Conservation (phyloP, 345 rosid species). For the Eucalyptus pauciflora region DNA sequence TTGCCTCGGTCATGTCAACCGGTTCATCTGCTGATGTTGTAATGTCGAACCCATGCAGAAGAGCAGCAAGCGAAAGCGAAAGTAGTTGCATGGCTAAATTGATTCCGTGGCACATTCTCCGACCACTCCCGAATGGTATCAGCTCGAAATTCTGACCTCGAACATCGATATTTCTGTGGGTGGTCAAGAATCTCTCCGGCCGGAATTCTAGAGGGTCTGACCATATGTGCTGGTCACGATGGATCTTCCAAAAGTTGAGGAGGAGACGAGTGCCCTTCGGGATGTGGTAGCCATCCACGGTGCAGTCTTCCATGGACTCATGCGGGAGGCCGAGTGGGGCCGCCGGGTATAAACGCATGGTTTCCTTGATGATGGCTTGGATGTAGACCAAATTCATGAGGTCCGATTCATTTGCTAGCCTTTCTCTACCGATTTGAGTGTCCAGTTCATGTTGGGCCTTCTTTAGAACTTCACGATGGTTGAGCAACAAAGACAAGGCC, state of each 20-base stretch:
- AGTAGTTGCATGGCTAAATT: slow-evolving; percentile 14
- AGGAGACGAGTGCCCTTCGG: slow-evolving; percentile 15
- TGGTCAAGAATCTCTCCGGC: slow-evolving; percentile 24
- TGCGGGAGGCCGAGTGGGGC: slow-evolving; percentile 18
- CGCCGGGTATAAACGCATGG: slow-evolving; percentile 17
- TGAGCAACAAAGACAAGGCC: slow-evolving; percentile 25
- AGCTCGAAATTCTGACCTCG: slow-evolving; percentile 19
- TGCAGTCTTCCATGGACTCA: slow-evolving; percentile 24
- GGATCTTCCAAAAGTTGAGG: slow-evolving; percentile 12
- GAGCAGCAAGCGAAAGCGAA: slow-evolving; percentile 8
- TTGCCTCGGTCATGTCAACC: slow-evolving; percentile 13
- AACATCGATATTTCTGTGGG: slow-evolving; percentile 7
- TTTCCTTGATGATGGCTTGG: slow-evolving; percentile 27
- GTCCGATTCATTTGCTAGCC: slow-evolving; percentile 12
- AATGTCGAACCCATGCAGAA: slow-evolving; percentile 24
- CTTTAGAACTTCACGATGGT: slow-evolving; percentile 8
- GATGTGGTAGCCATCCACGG: slow-evolving; percentile 11
- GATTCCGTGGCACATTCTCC: slow-evolving; percentile 30
- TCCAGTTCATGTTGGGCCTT: slow-evolving; percentile 31
- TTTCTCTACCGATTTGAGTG: slow-evolving; percentile 11
- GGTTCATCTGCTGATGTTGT: background rate
- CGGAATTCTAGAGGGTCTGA: slow-evolving; percentile 7
- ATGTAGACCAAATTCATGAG: slow-evolving; percentile 10
- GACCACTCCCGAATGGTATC: slow-evolving; percentile 20
- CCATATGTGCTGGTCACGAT: slow-evolving; percentile 18